Evolutionary conservation across 306 rosid species (phyloP), one percentile per base, ranked within the genome.

Genomic region (Cicer yamashitae): DNA sequence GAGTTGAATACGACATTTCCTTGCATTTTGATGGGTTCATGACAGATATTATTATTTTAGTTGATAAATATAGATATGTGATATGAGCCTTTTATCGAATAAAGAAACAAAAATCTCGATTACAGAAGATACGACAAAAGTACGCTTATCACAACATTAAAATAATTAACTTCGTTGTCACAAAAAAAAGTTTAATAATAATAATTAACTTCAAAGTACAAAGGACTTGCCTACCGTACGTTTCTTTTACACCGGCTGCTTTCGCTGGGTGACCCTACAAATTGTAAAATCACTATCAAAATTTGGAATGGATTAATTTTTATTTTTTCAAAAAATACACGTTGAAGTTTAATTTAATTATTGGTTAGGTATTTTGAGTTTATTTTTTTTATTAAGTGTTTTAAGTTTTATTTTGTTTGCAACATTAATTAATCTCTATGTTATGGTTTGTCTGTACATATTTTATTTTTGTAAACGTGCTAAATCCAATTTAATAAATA

Each of bases 181-280:
- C 37, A 3, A 30, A 30, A 30, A 20, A 30, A 30, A 30, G 3
- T 30, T 30, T 30, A 30, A 30, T 30, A 30, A 30, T 30, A 30
- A 3, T 46, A 10, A 7, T 4, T 1, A 2, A 52, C 20, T 78
- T 11, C n/a, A 14, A 14, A 57, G 72, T 41, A 70, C 72, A 14
- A 25, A 22, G 22, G 4, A 39, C 30, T 48, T 70, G 22, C 65
- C 56, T 60, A 47, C 82, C 47, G 66, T 77, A 68, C 75, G 8
- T 22, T 56, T 56, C 69, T 54, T 56, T 8, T 30, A 10, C 75
- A 34, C 40, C 9, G 0, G 40, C 45, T 77, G 62, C 75, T 46
- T 44, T 77, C 48, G 40, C 22, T 30, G n/a, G 48, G 48, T 12
- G 10, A 34, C 30, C 37, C 37, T 30, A 30, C 37, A 30, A 30